phyloP scores from a whole-genome alignment of 352 stramenopile genomes.

The Phytopythium aichiense region DNA sequence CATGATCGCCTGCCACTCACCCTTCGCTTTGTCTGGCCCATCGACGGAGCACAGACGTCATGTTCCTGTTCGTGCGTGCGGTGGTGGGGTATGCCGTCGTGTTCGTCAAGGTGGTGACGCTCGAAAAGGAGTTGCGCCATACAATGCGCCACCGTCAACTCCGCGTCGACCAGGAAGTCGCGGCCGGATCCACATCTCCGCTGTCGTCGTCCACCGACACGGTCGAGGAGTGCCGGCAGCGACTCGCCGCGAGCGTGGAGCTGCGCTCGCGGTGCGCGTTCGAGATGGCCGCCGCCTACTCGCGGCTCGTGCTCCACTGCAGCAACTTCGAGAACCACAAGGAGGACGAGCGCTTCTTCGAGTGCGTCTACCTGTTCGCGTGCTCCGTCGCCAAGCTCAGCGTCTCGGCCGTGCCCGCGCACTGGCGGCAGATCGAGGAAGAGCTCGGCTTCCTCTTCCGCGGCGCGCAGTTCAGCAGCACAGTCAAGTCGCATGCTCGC shows the following conservation, averaged over 20 bases:
- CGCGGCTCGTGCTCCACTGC: constrained; percentile 70
- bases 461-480: constrained; percentile 63
- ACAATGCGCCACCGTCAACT: constrained; percentile 21
- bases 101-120: constrained; percentile 49
- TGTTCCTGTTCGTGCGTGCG: constrained; percentile 67
- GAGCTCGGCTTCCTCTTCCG: constrained; percentile 75
- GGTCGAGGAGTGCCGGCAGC: constrained; percentile 22
- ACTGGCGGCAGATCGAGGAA: constrained; percentile 61
- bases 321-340: constrained; percentile 85
- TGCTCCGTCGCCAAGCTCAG: constrained; percentile 68
- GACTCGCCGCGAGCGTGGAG: constrained; percentile 23
- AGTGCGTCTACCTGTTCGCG: constrained; percentile 78
- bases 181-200: neutral
- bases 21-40: neutral
- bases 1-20: neutral
- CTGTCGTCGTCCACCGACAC: neutral
- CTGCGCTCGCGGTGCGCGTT: constrained; percentile 23
- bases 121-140: constrained; percentile 40
- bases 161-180: constrained; percentile 14
- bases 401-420: constrained; percentile 26
- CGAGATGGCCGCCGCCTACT: constrained; percentile 50
- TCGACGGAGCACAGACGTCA: constrained; percentile 37
- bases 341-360: constrained; percentile 78
- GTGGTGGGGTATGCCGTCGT: constrained; percentile 61
- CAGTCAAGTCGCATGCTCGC: constrained; percentile 42